A percentile compares a stretch with the other conserved stretches of the same genome.
Conservation (phyloP, 2,329 filamentous ascomycete genomes). For the Penicillium concentricum region DNA sequence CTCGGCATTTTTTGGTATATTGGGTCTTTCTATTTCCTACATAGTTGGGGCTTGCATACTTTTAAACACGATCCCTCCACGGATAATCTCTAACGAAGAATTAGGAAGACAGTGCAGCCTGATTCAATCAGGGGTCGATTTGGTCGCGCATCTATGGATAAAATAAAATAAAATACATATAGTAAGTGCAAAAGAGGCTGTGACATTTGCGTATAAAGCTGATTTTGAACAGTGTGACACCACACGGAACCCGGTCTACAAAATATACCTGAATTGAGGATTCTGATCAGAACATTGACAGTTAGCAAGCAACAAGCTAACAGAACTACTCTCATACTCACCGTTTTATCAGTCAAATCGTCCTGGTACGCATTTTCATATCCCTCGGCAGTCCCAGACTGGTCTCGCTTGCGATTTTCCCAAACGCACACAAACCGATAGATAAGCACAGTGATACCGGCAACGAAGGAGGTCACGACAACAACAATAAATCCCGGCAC, state of each 20-base stretch:
- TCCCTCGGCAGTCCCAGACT: conserved; percentile 41
- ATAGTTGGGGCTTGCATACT: background rate
- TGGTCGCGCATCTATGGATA: background rate
- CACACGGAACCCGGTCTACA: background rate
- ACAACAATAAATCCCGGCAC: conserved; percentile 27
- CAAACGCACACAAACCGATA: conserved; percentile 48
- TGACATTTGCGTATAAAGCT: background rate
- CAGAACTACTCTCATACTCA: background rate
- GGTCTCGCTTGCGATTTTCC: conserved; percentile 47
- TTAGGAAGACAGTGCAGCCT: background rate
- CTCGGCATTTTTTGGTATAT: background rate
- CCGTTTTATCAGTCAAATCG: conserved; percentile 49
- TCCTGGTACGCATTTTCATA: conserved; percentile 56
- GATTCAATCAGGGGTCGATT: background rate
- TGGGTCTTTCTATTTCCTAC: background rate
- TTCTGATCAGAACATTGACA: background rate
- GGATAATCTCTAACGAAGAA: background rate
- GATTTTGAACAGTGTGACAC: background rate
- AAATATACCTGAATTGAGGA: background rate
- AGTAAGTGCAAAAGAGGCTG: background rate
- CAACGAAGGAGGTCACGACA: conserved; percentile 35
- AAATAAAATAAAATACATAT: background rate
- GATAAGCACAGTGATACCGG: conserved; percentile 40
- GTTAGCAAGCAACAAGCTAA: background rate
- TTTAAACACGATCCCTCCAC: background rate